Base-by-base conservation (phyloP, 2,329 filamentous ascomycete species). In the Colletotrichum lini region DNA sequence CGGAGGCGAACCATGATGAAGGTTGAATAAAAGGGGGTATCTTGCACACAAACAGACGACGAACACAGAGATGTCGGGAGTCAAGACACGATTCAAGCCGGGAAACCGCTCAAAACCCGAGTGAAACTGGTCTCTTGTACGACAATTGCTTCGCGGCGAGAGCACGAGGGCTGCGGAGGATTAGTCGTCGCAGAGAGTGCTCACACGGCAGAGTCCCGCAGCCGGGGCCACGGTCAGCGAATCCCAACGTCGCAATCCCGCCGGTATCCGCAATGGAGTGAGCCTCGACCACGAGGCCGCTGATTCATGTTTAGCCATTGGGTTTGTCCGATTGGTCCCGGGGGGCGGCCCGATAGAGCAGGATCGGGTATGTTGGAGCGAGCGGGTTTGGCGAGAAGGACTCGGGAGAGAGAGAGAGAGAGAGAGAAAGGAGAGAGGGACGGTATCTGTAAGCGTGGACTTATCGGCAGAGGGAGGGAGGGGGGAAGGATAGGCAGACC, bases 1-100 rank as follows among this genome's bases (percentile, higher is more conserved):
- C 80, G 78, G 56, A 82, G 78, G 67, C 77, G 79, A 72, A 76
- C 75, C 78, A 81, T 81, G 61, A 52, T 53, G 59, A 26, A 35
- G 9, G 45, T 57, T 15, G 56, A 59, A 45, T 30, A 49, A 40
- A 40, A 45, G 7, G 40, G 64, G 58, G 59, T 69, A 64, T 69
- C 58, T 59, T 53, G 13, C 35, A 23, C 42, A 44, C 65, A 44
- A 13, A 44, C 26, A 50, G 71, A 57, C 59, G 40, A 23, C 30
- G 44, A 40, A 42, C 42, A 42, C 42, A 47, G 62, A 63, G 30
- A 62, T 30, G 52, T 57, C 16, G 40, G 35, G 54, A 62, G 18
- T 70, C 50, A 52, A 57, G 52, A 57, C 60, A 40, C 53, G 49
- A 65, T 58, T 21, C 47, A 44, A 57, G 40, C 67, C 44, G 23